Evolutionary conservation across 202 grass and related monocot genomes (phyloP), one percentile per base, ranked within the genome.

Genomic region (Musa balbisiana): DNA sequence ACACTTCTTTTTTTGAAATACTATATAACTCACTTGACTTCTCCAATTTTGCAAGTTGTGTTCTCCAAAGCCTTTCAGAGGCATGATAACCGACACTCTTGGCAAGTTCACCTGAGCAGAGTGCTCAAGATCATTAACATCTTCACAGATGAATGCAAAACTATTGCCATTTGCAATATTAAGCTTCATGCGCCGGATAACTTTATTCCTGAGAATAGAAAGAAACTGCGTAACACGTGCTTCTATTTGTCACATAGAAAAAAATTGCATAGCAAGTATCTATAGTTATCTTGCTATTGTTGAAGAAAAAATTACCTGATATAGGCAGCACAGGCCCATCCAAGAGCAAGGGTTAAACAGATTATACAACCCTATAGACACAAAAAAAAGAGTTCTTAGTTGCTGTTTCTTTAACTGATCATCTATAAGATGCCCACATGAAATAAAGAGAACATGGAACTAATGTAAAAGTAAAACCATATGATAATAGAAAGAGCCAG

Each of bases 1-100:
- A 59, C 3, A 58, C 2, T 17, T 17, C 12, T 9, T 20, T 25
- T 52, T 73, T 50, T 0, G 27, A 29, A 74, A 74, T 10, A 33
- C 11, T 51, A 25, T 24, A 58, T 11, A 24, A 81, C 73, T 16
- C 79, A 95, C 95, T 90, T 99, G 95, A 74, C 81, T 95, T 87
- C 85, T 93, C 95, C 95, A 99, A 72, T 99, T 99, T 85, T 99
- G 89, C 73, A 99, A 82, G 83, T 99, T 99, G 68, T 99, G 89
- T 76, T 99, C 91, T 2, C 95, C 95, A 82, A 99, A 95, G 29
- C 95, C 95, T 87, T 99, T 99, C 78, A 99, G 84, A 69, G 95
- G 95, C 95, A 99, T 99, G 76, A 99, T 66, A 71, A 99, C 91
- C 73, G 95, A 95, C 55, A 99, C 95, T 66, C 83, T 91, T 69